Evolutionary conservation across 148 eudicot genomes (phyloP).

Genomic region (Persicaria tinctoria): DNA sequence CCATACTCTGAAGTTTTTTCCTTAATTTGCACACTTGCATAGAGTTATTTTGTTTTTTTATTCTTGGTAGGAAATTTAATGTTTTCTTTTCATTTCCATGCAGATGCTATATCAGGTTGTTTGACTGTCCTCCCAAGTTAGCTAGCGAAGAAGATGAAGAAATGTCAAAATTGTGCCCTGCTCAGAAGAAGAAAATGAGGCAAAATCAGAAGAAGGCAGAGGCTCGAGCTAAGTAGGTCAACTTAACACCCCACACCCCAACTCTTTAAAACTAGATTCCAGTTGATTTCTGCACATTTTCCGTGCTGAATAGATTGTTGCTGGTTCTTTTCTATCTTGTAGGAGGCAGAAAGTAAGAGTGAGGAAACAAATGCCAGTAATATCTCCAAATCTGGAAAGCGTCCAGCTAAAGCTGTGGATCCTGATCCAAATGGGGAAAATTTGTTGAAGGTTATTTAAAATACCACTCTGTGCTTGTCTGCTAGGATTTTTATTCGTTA

Average conservation of each 20-base stretch:
- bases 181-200: constrained; percentile 91
- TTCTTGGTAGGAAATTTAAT: neutral
- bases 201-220: constrained; percentile 98
- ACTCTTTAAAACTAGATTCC: neutral
- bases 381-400: constrained; percentile 74
- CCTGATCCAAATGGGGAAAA: constrained; percentile 91
- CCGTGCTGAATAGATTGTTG: constrained; percentile 10
- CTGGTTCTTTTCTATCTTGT: constrained; percentile 15
- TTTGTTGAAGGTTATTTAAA: constrained; percentile 58
- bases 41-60: neutral
- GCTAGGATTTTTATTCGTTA: neutral
- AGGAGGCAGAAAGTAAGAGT: constrained; percentile 93
- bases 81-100: constrained; percentile 18
- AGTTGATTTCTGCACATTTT: constrained; percentile 8
- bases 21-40: neutral
- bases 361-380: constrained; percentile 63
- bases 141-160: constrained; percentile 89
- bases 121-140: constrained; percentile 86
- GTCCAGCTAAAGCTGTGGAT: constrained; percentile 74
- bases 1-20: neutral
- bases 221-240: constrained; percentile 90
- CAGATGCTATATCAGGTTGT: constrained; percentile 88
- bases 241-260: no score
- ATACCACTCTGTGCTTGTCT: neutral
- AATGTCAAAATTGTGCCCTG: constrained; percentile 68